Base-by-base conservation (phyloP, 2,329 filamentous ascomycete species). In the Colletotrichum sp. region DNA sequence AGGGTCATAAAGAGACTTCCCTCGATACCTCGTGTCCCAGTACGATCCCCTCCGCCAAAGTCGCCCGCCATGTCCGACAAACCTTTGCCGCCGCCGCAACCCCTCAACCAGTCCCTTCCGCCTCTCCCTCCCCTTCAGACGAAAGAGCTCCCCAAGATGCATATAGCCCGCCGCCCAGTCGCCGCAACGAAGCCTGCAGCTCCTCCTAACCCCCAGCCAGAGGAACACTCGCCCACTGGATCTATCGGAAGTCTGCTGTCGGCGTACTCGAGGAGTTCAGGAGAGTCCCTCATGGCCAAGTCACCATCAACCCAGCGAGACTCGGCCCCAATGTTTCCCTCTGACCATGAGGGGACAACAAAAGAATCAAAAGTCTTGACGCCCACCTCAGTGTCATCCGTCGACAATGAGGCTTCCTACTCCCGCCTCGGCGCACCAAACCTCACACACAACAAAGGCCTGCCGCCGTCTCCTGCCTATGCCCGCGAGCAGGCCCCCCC, bases 241-340 rank as follows among this genome's bases (percentile, higher is more conserved):
- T 91, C 90, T 12, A 83, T 92, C 68, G 90, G 87, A 16, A 92
- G 90, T 80, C 83, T 92, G 13, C 79, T 92, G 44, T 91, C 89
- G 13, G 89, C 90, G 25, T 92, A 92, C 80, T 88, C 88, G 67
- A 83, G 85, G 77, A 87, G 85, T 62, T 87, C 87, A 8, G 86
- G 86, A 59, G 88, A 87, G 67, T 88, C 86, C 6, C 82, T 86
- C 52, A 83, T 86, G 36, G 44, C 44, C 44, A 83, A 82, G 72
- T 86, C 86, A 5, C 88, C 87, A 22, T 78, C 55, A 76, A 79
- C 44, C 69, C 77, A 69, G 72, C 69, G 62, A 72, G 79, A 69
- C 80, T 82, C 66, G 80, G 82, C 44, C 82, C 81, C 19, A 6
- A 69, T 69, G 12, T 70, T 65, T 36, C 25, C 63, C 39, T 65